Percentiles rank a stretch among this genome's conserved stretches.
Evolutionary conservation across 768 basidiomycete genomes (phyloP).

Genomic region (Lyophyllum semitale): DNA sequence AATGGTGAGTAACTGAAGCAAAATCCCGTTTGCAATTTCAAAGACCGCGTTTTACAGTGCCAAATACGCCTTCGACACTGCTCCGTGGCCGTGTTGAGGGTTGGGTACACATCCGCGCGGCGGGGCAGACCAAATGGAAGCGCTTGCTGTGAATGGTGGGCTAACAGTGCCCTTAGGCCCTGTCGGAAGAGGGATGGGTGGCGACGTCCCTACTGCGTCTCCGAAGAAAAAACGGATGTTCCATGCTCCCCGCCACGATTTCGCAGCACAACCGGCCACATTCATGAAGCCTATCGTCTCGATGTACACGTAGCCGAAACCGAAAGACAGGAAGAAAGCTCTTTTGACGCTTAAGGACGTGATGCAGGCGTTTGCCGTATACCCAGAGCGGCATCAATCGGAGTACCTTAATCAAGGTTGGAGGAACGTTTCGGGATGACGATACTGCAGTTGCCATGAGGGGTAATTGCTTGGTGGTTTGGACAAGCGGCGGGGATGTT

Average conservation of each 20-base stretch:
- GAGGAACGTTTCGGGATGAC: constrained; percentile 82
- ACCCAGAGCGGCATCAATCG: constrained; percentile 92
- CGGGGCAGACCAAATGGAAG: constrained; percentile 99
- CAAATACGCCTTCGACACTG: constrained; percentile 62
- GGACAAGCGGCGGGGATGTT: constrained; percentile 81
- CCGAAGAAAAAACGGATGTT: constrained; percentile 63
- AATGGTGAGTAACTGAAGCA: constrained; percentile 29
- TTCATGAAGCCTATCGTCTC: constrained; percentile 46
- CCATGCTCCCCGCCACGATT: constrained; percentile 47
- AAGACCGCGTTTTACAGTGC: constrained; percentile 31
- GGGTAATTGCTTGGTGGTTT: constrained; percentile 76
- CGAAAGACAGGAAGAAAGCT: constrained; percentile 73
- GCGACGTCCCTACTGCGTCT: constrained; percentile 20
- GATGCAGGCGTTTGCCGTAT: constrained; percentile 90
- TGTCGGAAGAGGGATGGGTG: constrained; percentile 22
- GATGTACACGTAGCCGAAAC: constrained; percentile 64
- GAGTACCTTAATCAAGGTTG: constrained; percentile 91
- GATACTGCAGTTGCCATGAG: constrained; percentile 67
- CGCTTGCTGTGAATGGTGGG: constrained; percentile 80
- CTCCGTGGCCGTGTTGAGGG: constrained; percentile 82
- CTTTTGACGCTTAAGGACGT: constrained; percentile 69
- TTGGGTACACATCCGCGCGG: constrained; percentile 85
- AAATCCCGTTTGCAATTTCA: not conserved
- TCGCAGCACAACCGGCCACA: constrained; percentile 24
- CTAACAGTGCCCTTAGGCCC: constrained; percentile 24